Evolutionary conservation across 495 filamentous ascomycete genomes (phyloP), one percentile per base, ranked within the genome.

Genomic region (Talaromyces thailandensis): DNA sequence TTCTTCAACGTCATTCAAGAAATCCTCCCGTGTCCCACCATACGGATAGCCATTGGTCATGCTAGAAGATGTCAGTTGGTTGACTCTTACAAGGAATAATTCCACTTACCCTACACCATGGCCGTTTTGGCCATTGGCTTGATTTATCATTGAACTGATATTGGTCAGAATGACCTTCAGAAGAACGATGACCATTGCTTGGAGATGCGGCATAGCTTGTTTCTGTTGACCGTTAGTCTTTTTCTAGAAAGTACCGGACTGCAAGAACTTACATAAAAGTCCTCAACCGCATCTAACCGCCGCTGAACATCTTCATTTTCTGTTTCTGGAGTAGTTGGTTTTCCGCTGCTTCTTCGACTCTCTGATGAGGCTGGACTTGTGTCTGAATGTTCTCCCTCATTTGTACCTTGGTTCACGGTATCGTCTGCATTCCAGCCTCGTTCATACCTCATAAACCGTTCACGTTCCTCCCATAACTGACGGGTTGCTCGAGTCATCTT

Each of bases 391-490:
- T 67, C 58, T 1, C 74, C 57, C n/a, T 77, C 64, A 23, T 73
- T 37, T n/a, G 67, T 64, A 11, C 60, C 62, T 1, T 81, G 68
- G 64, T 83, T 78, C 14, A 77, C 73, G 4, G 77, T 70, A 1
- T 84, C 76, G 45, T 88, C 83, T 0, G 77, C 76, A 53, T 88
- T 84, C 91, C 91, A 97, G 3, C 93, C 93, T 43, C 94, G 81
- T 64, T 97, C 93, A 64, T 89, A 93, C 69, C 88, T 92, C 75
- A 96, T 88, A 64, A 93, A 98, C 48, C 81, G 83, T 68, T 96
- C 92, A 43, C 93, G 82, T 71, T 96, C 93, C 66, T 95, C 86
- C 94, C 94, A 98, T 35, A 98, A 77, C 72, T 98, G 95, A 56
- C 87, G 84, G 79, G 94, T 94, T 1, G 91, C 90, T 59, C 95